These are phyloP conservation scores for Zoysia japonica DNA, from an alignment of 176 grass and related monocot species.

Conservation along the genomic window DNA sequence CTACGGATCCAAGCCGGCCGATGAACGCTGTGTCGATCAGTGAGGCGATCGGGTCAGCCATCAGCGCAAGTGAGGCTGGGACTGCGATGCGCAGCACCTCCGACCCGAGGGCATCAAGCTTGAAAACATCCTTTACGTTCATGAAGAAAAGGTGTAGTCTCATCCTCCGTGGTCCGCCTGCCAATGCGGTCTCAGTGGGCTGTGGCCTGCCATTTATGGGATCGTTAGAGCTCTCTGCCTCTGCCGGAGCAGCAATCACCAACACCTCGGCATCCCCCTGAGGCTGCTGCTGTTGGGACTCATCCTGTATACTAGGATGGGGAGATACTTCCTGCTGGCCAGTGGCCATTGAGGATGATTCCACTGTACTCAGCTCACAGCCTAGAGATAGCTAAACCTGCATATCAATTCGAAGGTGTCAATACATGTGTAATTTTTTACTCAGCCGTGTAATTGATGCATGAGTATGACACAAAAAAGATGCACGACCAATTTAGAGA, in stretches of 20 bases:
- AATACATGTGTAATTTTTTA: too few relatives aligned
- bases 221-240: not conserved
- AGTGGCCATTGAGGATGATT: too few relatives aligned
- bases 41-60: slow-evolving; percentile 7
- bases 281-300: too few relatives aligned
- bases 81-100: slow-evolving; percentile 10
- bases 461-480: too few relatives aligned
- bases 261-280: not conserved
- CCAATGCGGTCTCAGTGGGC: not conserved
- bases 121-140: not conserved
- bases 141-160: slow-evolving; percentile 9
- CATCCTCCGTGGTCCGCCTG: not conserved
- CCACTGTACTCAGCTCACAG: too few relatives aligned
- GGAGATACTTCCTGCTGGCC: too few relatives aligned
- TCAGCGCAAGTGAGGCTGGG: slow-evolving; percentile 5
- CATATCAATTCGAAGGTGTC: too few relatives aligned
- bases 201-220: too few relatives aligned
- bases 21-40: slow-evolving; percentile 23
- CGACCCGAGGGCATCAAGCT: not conserved
- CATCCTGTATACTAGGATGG: too few relatives aligned
- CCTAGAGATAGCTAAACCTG: too few relatives aligned
- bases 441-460: too few relatives aligned
- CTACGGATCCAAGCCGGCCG: slow-evolving; percentile 48
- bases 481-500: too few relatives aligned
- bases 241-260: not conserved